A percentile compares a stretch with the other conserved stretches of the same genome.
These are phyloP conservation scores for Penicillium arizonense DNA, from an alignment of 495 filamentous ascomycete genomes.

Conservation along the genomic window DNA sequence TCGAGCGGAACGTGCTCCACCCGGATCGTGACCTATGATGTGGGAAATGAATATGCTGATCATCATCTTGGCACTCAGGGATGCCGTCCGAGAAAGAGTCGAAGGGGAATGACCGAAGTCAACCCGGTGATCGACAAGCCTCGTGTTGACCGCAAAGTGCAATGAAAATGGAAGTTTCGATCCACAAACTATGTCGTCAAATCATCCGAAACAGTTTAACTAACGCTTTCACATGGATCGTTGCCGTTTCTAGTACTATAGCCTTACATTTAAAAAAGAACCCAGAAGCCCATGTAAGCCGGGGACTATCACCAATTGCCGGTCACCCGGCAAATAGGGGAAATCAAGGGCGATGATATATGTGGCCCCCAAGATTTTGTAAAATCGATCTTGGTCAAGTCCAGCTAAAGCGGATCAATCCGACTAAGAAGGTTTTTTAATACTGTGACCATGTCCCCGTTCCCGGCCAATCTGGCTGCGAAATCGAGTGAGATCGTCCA, in stretches of 20 bases:
- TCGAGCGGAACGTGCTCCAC: not conserved
- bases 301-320: not conserved
- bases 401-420: not conserved
- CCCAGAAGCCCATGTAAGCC: no score
- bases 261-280: no score
- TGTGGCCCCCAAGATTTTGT: slow-evolving; percentile 2
- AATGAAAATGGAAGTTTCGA: not conserved
- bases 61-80: not conserved
- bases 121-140: not conserved
- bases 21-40: not conserved
- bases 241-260: no score
- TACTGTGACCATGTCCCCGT: not conserved
- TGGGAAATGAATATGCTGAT: not conserved
- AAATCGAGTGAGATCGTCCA: not conserved
- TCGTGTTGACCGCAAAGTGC: not conserved
- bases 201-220: not conserved
- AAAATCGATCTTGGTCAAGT: slow-evolving; percentile 1
- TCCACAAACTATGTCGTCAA: not conserved
- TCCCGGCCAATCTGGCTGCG: not conserved
- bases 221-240: no score
- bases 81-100: not conserved
- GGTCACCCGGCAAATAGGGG: not conserved
- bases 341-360: not conserved
- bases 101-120: not conserved
- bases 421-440: not conserved